These are phyloP conservation scores for Microbotryum scabiosae DNA, from an alignment of 1,284 basidiomycete genomes.

Conservation along the genomic window DNA sequence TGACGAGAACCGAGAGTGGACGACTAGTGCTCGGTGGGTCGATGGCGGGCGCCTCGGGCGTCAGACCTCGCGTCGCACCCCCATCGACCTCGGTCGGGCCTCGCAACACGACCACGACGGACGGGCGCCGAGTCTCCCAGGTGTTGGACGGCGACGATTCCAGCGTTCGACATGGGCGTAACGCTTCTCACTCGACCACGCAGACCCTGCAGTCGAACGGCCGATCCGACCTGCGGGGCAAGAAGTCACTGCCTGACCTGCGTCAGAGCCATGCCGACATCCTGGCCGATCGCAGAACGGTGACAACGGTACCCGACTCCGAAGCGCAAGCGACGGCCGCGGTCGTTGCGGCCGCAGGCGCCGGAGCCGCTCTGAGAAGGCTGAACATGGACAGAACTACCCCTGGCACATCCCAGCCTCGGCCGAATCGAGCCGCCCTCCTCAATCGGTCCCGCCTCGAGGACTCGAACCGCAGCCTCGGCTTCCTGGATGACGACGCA, in stretches of 20 bases:
- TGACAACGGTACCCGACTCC: not conserved
- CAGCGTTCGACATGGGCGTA: slow-evolving; percentile 47
- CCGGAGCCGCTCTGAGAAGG: too few species aligned
- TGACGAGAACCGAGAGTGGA: slow-evolving; percentile 16
- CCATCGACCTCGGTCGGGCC: slow-evolving; percentile 53
- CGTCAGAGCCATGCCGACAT: slow-evolving; percentile 49
- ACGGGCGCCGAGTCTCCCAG: too few species aligned
- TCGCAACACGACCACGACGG: slow-evolving; percentile 11
- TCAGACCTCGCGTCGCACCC: slow-evolving; percentile 49
- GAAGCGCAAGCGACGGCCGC: not conserved
- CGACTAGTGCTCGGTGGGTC: slow-evolving; percentile 4
- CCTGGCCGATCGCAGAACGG: slow-evolving; percentile 33
- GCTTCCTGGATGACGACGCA: too few species aligned
- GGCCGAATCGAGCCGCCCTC: not conserved
- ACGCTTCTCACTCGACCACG: slow-evolving; percentile 49
- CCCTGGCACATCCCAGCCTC: not conserved
- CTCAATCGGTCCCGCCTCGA: not conserved
- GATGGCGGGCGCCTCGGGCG: not conserved
- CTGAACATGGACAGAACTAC: too few species aligned
- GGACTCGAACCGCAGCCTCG: too few species aligned
- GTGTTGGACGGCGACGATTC: slow-evolving; percentile 26
- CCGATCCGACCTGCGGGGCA: slow-evolving; percentile 39
- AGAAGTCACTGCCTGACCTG: slow-evolving; percentile 83
- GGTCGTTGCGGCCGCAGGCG: not conserved
- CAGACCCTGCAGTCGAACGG: slow-evolving; percentile 3